Percentiles rank a stretch among this genome's conserved stretches.
Conservation (phyloP, 73 alveolate genomes). For the Paramecium octaurelia region DNA sequence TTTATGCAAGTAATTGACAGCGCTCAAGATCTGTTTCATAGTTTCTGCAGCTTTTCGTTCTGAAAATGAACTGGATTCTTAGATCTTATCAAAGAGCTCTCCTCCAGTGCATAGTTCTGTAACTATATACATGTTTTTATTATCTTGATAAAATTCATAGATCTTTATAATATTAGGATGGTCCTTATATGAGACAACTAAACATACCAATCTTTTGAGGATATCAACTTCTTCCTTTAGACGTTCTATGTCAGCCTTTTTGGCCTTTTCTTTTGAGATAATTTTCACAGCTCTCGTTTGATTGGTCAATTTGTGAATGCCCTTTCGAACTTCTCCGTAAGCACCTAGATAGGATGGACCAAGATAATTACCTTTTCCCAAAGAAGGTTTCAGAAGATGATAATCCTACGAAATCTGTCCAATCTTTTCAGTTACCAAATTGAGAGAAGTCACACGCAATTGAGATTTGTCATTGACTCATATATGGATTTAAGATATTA, state of each 20-base stretch:
- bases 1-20: conserved; percentile 79
- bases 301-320: conserved; percentile 69
- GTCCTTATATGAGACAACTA: conserved; percentile 59
- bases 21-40: conserved; percentile 74
- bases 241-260: conserved; percentile 65
- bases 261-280: conserved; percentile 69
- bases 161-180: conserved; percentile 79
- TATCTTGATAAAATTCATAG: conserved; percentile 69
- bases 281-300: conserved; percentile 76
- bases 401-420: conserved; percentile 57
- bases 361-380: conserved; percentile 54
- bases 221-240: conserved; percentile 75
- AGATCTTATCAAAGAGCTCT: conserved; percentile 70
- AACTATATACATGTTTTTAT: conserved; percentile 70
- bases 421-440: conserved; percentile 49
- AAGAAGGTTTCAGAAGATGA: conserved; percentile 59
- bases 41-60: conserved; percentile 75
- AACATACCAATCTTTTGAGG: conserved; percentile 72
- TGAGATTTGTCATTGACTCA: neutral
- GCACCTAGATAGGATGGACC: conserved; percentile 57
- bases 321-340: conserved; percentile 78
- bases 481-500: neutral
- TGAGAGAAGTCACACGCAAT: conserved; percentile 11
- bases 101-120: conserved; percentile 85
- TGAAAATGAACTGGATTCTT: conserved; percentile 61